These are phyloP conservation scores for Ogataea paraovalis DNA, from an alignment of 805 yeast species.

Conservation along the genomic window DNA sequence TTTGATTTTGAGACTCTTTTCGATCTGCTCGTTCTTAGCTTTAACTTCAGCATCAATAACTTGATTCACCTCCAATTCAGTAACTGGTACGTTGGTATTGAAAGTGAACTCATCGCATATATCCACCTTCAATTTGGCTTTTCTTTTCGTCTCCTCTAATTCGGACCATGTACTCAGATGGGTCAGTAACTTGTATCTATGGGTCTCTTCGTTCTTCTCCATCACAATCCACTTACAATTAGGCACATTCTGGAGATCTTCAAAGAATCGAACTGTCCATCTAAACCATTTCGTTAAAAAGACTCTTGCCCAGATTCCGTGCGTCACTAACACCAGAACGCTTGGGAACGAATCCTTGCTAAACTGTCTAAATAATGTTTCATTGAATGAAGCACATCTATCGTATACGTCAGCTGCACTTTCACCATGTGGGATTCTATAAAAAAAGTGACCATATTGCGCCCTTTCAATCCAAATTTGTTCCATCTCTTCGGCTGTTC, in stretches of 20 bases:
- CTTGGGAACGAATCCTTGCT: constrained; percentile 67
- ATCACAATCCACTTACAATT: constrained; percentile 80
- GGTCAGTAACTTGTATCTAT: constrained; percentile 56
- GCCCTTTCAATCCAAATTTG: constrained; percentile 81
- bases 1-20: constrained; percentile 40
- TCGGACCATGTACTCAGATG: constrained; percentile 72
- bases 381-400: constrained; percentile 85
- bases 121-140: constrained; percentile 22
- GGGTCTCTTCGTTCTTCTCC: constrained; percentile 52
- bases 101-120: constrained; percentile 23
- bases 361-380: constrained; percentile 79
- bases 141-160: constrained; percentile 29
- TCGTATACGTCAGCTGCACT: constrained; percentile 96
- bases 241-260: constrained; percentile 73
- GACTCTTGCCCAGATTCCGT: constrained; percentile 92
- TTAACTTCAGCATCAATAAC: constrained; percentile 41
- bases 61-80: constrained; percentile 23
- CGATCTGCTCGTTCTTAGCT: constrained; percentile 38
- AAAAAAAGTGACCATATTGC: constrained; percentile 83
- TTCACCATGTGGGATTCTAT: constrained; percentile 89
- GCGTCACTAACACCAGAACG: constrained; percentile 80
- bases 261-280: constrained; percentile 90
- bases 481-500: constrained; percentile 71
- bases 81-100: constrained; percentile 20
- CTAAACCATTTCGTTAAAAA: constrained; percentile 92